These are phyloP conservation scores for Canariomyces notabilis DNA, from an alignment of 2,329 filamentous ascomycete genomes.

Conservation along the genomic window DNA sequence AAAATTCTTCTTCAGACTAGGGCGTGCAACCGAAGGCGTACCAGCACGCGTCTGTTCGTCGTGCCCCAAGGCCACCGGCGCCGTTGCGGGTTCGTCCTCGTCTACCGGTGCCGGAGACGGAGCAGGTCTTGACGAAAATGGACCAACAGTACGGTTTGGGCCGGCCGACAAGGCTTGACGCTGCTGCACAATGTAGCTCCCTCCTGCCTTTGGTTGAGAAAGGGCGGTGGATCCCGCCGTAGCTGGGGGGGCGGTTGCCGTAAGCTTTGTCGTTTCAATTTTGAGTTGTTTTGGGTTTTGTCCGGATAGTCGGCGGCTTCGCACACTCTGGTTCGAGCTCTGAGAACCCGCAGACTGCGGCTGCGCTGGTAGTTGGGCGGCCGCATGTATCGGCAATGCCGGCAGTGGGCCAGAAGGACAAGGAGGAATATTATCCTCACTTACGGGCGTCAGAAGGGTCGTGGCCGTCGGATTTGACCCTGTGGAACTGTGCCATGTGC, in stretches of 20 bases:
- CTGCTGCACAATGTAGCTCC: slow-evolving; percentile 38
- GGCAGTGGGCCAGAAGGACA: slow-evolving; percentile 30
- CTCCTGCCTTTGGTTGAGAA: slow-evolving; percentile 28
- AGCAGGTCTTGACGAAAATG: slow-evolving; percentile 30
- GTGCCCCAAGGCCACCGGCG: slow-evolving; percentile 24
- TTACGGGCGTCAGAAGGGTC: slow-evolving; percentile 66
- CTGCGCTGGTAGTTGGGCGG: slow-evolving; percentile 41
- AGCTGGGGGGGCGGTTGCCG: slow-evolving; percentile 22
- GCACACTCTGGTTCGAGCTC: slow-evolving; percentile 47
- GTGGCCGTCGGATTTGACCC: slow-evolving; percentile 66
- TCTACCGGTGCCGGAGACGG: slow-evolving; percentile 34
- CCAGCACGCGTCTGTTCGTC: slow-evolving; percentile 39
- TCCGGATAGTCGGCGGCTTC: slow-evolving; percentile 73
- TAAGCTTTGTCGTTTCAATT: slow-evolving; percentile 66
- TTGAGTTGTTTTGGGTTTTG: slow-evolving; percentile 78
- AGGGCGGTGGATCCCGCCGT: slow-evolving; percentile 22
- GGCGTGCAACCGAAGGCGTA: slow-evolving; percentile 48
- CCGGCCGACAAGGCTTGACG: slow-evolving; percentile 38
- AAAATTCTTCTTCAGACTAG: slow-evolving; percentile 59
- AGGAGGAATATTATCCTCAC: slow-evolving; percentile 46
- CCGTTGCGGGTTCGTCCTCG: slow-evolving; percentile 32
- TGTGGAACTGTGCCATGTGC: slow-evolving; percentile 76
- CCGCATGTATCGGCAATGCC: slow-evolving; percentile 46
- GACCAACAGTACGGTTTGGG: slow-evolving; percentile 28
- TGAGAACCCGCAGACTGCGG: slow-evolving; percentile 31